phyloP scores from a whole-genome alignment of 176 grass and related monocot species.

The Avena eriantha region DNA sequence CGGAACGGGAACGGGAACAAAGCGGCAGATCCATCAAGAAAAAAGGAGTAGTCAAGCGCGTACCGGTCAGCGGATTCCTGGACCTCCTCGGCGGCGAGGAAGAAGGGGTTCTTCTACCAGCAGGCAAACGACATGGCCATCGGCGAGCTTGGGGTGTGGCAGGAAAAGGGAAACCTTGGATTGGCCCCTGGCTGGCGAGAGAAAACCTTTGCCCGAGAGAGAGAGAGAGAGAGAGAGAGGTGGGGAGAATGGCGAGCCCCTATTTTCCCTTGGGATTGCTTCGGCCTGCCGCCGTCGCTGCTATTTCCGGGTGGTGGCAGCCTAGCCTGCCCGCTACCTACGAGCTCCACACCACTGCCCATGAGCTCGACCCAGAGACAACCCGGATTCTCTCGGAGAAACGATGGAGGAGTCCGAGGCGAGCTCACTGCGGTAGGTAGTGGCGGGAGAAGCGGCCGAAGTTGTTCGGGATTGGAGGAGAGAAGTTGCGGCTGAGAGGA shows the following conservation, averaged over 20 bases:
- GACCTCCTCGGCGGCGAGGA: constrained; percentile 86
- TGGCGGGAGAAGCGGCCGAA: too few relatives aligned
- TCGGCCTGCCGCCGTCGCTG: background rate
- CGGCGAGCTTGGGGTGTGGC: background rate
- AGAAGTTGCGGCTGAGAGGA: too few relatives aligned
- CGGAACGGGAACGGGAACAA: background rate
- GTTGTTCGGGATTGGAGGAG: too few relatives aligned
- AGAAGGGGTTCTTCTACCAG: constrained; percentile 97
- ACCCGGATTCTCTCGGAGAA: too few relatives aligned
- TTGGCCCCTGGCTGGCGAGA: background rate
- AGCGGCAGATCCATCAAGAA: background rate
- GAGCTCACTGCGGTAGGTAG: too few relatives aligned
- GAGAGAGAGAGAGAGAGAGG: background rate
- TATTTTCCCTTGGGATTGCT: constrained; percentile 21
- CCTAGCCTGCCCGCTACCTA: background rate
- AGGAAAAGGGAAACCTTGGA: constrained; percentile 27
- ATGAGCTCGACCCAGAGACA: too few relatives aligned
- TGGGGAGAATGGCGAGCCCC: background rate
- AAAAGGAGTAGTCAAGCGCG: background rate
- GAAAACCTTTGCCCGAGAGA: background rate
- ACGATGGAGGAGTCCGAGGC: too few relatives aligned
- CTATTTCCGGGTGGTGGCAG: constrained; percentile 33
- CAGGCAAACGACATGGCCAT: constrained; percentile 88
- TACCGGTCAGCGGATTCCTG: constrained; percentile 85
- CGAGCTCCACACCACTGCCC: too few relatives aligned